Percentiles rank a stretch among this genome's conserved stretches.
These are phyloP conservation scores for Tolypocladium ovalisporum DNA, from an alignment of 2,329 filamentous ascomycete genomes.

Conservation along the genomic window DNA sequence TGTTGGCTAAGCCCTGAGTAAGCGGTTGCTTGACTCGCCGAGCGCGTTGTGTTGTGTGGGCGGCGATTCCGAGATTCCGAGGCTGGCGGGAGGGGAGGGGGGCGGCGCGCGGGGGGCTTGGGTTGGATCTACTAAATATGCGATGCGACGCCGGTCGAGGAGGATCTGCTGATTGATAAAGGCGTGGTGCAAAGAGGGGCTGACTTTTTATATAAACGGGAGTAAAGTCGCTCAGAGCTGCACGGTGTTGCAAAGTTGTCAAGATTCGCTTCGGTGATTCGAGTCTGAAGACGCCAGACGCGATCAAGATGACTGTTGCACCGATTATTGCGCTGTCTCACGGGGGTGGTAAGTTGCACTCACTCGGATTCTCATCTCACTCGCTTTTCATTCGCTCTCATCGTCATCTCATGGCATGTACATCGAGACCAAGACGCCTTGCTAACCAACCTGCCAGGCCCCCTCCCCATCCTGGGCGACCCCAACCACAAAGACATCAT, in stretches of 20 bases:
- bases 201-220: background rate
- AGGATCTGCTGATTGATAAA: background rate
- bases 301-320: constrained; percentile 25
- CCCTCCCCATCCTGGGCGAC: constrained; percentile 47
- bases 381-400: background rate
- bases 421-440: background rate
- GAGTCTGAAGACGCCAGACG: background rate
- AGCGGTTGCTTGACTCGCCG: no score
- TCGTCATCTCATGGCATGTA: background rate
- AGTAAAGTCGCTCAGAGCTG: background rate
- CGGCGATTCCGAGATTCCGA: background rate
- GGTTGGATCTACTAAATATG: background rate
- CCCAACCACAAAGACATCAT: constrained; percentile 38
- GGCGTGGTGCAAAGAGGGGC: background rate
- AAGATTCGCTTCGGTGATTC: background rate
- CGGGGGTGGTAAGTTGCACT: constrained; percentile 28
- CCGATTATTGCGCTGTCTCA: constrained; percentile 38
- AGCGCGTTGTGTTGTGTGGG: no score
- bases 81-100: background rate
- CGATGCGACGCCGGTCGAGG: background rate
- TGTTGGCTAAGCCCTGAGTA: background rate
- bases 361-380: background rate
- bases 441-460: constrained; percentile 23
- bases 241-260: background rate
- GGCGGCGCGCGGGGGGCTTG: no score